phyloP scores from a whole-genome alignment of 345 rosid genomes.

The Brassica juncea region DNA sequence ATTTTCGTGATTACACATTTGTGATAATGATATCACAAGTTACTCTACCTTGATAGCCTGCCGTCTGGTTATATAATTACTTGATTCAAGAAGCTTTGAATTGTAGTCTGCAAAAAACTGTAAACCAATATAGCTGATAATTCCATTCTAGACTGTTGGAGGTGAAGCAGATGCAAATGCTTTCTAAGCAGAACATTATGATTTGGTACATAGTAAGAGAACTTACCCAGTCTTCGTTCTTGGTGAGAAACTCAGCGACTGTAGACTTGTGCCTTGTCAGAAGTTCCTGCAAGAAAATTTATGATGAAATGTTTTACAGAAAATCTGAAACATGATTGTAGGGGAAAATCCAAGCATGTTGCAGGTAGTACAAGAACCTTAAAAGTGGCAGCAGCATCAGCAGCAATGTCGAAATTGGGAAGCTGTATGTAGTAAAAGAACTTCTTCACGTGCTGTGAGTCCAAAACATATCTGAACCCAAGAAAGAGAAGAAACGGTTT shows the following conservation, averaged over 20 bases:
- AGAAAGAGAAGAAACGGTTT: not conserved
- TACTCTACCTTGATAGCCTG: conserved; percentile 85
- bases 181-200: not conserved
- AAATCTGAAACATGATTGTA: not conserved
- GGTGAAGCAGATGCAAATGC: not conserved
- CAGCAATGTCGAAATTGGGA: conserved; percentile 95
- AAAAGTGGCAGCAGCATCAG: conserved; percentile 87
- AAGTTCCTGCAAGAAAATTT: conserved; percentile 65
- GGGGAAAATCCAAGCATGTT: not conserved
- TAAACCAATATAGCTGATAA: conserved; percentile 33
- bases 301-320: not conserved
- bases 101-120: conserved; percentile 91
- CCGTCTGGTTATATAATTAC: conserved; percentile 90
- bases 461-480: conserved; percentile 79
- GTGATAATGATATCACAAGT: not conserved
- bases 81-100: conserved; percentile 87
- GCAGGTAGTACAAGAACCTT: conserved; percentile 64
- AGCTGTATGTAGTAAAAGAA: conserved; percentile 90
- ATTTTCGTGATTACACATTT: not conserved
- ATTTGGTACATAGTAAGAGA: not conserved
- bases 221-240: conserved; percentile 92
- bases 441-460: conserved; percentile 80
- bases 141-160: too few relatives aligned
- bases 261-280: conserved; percentile 98
- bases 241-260: conserved; percentile 88